Evolutionary conservation across 306 rosid species (phyloP).

Genomic region (Malus domestica): DNA sequence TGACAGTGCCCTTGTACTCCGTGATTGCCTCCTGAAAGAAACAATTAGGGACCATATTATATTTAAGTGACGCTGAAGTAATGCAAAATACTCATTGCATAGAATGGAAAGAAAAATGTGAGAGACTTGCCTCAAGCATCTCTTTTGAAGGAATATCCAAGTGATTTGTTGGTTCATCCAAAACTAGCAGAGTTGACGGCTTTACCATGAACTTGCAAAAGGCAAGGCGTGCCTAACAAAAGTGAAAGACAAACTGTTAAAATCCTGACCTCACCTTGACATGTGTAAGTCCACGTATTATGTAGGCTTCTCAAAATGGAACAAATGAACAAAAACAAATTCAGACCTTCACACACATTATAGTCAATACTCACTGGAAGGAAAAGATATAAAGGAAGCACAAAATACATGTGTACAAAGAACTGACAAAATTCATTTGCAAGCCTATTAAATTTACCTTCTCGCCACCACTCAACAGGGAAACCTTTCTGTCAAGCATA

Average conservation of each 20-base stretch:
- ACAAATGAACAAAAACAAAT: not conserved
- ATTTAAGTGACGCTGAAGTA: not conserved
- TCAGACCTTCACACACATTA: not conserved
- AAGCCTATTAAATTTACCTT: slow-evolving; percentile 44
- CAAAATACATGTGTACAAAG: not conserved
- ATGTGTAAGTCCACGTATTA: not conserved
- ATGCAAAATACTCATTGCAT: not conserved
- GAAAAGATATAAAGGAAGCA: not conserved
- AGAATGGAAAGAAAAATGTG: slow-evolving; percentile 5
- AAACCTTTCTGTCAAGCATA: slow-evolving; percentile 94
- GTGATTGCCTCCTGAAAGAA: slow-evolving; percentile 74
- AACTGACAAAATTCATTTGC: not conserved
- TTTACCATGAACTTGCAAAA: slow-evolving; percentile 97
- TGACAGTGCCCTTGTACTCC: slow-evolving; percentile 79
- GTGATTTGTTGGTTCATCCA: slow-evolving; percentile 98
- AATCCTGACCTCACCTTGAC: not conserved
- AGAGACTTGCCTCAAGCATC: slow-evolving; percentile 80
- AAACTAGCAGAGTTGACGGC: slow-evolving; percentile 77
- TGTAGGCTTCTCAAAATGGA: not conserved
- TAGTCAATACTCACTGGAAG: slow-evolving; percentile 5
- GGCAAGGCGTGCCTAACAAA: slow-evolving; percentile 84
- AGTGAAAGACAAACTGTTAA: slow-evolving; percentile 14
- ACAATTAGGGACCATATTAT: slow-evolving; percentile 12
- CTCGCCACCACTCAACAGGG: slow-evolving; percentile 96
- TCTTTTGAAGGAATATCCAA: slow-evolving; percentile 98